Evolutionary conservation across 2,329 filamentous ascomycete genomes (phyloP), one percentile per base, ranked within the genome.

Genomic region (Beauveria sp.): DNA sequence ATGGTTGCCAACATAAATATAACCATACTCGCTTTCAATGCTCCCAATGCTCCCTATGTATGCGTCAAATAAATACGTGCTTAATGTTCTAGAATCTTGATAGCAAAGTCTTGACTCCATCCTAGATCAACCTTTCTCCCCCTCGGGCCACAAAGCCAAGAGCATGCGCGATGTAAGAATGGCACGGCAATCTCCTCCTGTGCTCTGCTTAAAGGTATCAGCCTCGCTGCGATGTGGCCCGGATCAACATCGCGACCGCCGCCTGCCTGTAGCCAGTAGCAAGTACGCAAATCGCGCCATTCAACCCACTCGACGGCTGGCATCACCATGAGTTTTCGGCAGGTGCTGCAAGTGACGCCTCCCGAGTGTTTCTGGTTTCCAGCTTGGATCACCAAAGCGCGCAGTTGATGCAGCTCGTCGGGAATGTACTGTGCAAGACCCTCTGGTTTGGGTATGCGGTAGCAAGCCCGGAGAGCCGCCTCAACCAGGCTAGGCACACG

Each of bases 301-400:
- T 88, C 85, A 8, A 88, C 71, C 85, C 85, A 88, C 66, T 84
- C 78, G 0, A 80, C 74, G 3, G 78, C 71, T 3, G 84, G 80
- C 24, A 81, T 73, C 7, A 84, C 72, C 4, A 82, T 77, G 9
- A 69, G 67, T 30, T 77, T 76, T 26, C 70, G 66, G 66, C 85
- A 88, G 0, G 77, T 72, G 1, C 81, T 80, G 66, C 85, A 88
- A 2, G 67, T 67, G 30, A 79, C 66, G 1, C 80, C 80, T 5
- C 84, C 84, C 0, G 70, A 71, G 43, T 80, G 75, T 43, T 77
- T 77, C 63, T 79, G 76, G 4, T 66, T 63, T 0, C 70, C 66
- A 3, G 79, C 75, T 12, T 72, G 72, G 9, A 73, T 70, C 0
- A 85, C 68, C 0, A 78, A 68, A 5, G 68, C 68, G 5, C 70